phyloP scores from a whole-genome alignment of 1,284 basidiomycete species.

The Earliella scabrosa region DNA sequence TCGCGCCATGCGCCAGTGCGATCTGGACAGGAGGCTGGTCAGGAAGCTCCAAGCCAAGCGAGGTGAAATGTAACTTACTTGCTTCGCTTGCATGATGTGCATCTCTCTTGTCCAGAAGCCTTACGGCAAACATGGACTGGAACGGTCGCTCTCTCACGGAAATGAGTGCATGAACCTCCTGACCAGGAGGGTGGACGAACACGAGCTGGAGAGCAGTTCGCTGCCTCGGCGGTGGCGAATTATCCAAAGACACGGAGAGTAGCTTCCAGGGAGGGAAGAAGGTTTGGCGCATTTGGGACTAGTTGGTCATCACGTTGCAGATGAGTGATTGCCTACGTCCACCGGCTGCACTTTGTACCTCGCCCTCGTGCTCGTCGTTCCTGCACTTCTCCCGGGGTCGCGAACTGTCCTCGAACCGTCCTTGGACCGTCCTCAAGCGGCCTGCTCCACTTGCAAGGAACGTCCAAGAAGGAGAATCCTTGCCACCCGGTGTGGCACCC shows the following conservation, averaged over 20 bases:
- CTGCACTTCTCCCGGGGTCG: neutral
- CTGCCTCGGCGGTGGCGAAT: neutral
- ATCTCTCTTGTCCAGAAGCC: neutral
- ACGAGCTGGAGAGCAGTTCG: neutral
- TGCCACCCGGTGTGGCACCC: neutral
- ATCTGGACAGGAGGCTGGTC: neutral
- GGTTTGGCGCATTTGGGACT: neutral
- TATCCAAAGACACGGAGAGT: neutral
- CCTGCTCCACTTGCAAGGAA: too few species aligned
- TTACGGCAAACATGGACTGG: neutral
- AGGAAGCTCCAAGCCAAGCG: neutral
- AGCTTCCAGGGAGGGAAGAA: neutral
- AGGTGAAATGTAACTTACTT: neutral
- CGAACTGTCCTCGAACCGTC: neutral
- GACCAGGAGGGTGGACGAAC: too few species aligned
- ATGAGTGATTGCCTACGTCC: neutral
- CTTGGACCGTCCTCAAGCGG: too few species aligned
- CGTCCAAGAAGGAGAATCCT: too few species aligned
- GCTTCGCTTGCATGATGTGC: neutral
- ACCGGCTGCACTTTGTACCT: neutral
- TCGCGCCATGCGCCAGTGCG: neutral
- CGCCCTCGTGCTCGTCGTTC: neutral
- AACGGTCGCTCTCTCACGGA: neutral
- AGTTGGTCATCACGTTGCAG: neutral
- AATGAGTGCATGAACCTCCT: too few species aligned